Percentiles rank a stretch among this genome's conserved stretches.
phyloP scores from a whole-genome alignment of 805 yeast genomes.

The Starmerella floris region DNA sequence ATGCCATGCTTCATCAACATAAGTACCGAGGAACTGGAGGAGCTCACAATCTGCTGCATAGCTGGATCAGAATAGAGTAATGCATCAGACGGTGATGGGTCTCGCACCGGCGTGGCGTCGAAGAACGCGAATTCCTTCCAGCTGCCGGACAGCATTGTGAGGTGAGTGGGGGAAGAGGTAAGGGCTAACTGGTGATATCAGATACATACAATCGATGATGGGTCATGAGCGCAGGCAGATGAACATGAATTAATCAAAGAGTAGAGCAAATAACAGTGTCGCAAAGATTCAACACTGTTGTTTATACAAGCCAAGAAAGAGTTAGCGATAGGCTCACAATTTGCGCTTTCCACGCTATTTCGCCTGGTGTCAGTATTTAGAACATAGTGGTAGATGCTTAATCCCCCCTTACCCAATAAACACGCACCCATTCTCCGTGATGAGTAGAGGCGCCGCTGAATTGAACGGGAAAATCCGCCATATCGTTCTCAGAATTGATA shows the following conservation, averaged over 20 bases:
- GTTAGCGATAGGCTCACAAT: no score
- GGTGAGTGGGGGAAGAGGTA: background rate
- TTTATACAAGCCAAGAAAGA: no score
- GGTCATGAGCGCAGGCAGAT: no score
- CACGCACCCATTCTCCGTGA: no score
- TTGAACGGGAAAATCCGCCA: background rate
- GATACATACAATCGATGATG: no score
- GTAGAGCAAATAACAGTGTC: no score
- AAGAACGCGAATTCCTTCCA: conserved; percentile 84
- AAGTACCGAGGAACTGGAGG: conserved; percentile 39
- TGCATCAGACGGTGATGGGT: conserved; percentile 54
- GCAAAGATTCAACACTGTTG: no score
- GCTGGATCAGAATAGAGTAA: conserved; percentile 72
- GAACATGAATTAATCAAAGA: no score
- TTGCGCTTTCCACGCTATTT: no score
- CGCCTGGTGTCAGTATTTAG: no score
- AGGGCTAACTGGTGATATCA: background rate
- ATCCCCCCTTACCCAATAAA: no score
- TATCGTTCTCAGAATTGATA: background rate
- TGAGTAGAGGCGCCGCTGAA: background rate
- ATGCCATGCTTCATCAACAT: conserved; percentile 42
- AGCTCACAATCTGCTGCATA: conserved; percentile 43
- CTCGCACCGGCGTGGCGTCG: conserved; percentile 69
- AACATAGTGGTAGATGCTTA: no score
- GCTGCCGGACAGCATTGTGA: conserved; percentile 13